A percentile compares a stretch with the other conserved stretches of the same genome.
These are phyloP conservation scores for Pythium scleroteichum DNA, from an alignment of 352 stramenopile genomes.

Conservation along the genomic window DNA sequence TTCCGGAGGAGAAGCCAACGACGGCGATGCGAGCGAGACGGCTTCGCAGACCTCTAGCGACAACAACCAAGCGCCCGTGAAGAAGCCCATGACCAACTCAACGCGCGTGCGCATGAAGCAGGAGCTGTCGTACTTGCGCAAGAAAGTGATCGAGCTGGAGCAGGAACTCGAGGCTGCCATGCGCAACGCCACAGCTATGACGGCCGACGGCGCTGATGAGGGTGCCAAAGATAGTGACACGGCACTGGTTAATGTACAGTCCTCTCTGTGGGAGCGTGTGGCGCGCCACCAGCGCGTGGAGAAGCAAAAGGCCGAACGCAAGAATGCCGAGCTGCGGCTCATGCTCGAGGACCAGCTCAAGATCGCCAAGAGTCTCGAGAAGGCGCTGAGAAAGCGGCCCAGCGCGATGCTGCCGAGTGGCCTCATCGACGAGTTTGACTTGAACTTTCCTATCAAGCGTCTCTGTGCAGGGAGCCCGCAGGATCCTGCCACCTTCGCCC, in stretches of 20 bases:
- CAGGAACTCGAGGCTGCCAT: conserved; percentile 28
- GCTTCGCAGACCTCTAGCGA: conserved; percentile 9
- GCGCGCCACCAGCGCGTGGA: conserved; percentile 30
- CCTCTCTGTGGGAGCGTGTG: conserved; percentile 31
- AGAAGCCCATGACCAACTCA: conserved; percentile 48
- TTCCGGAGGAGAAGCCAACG: neutral
- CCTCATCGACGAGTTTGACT: conserved; percentile 12
- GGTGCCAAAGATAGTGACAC: conserved; percentile 19
- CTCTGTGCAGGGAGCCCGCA: neutral
- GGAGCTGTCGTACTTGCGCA: conserved; percentile 51
- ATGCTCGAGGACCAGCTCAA: conserved; percentile 47
- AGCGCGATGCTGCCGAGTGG: conserved; percentile 4
- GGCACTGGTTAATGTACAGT: conserved; percentile 3
- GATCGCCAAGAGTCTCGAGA: conserved; percentile 48
- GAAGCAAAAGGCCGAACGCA: conserved; percentile 29
- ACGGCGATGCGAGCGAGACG: conserved; percentile 12
- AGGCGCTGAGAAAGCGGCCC: conserved; percentile 37
- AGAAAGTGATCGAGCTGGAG: conserved; percentile 47
- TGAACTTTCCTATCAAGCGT: neutral
- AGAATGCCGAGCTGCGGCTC: conserved; percentile 32
- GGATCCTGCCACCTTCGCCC: conserved; percentile 8
- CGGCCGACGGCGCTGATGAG: neutral
- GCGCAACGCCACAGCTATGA: neutral
- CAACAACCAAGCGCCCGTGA: neutral
- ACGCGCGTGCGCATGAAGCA: conserved; percentile 54